Percentiles rank a stretch among this genome's conserved stretches.
Evolutionary conservation across 345 rosid genomes (phyloP).

Genomic region (Melaleuca quinquenervia): DNA sequence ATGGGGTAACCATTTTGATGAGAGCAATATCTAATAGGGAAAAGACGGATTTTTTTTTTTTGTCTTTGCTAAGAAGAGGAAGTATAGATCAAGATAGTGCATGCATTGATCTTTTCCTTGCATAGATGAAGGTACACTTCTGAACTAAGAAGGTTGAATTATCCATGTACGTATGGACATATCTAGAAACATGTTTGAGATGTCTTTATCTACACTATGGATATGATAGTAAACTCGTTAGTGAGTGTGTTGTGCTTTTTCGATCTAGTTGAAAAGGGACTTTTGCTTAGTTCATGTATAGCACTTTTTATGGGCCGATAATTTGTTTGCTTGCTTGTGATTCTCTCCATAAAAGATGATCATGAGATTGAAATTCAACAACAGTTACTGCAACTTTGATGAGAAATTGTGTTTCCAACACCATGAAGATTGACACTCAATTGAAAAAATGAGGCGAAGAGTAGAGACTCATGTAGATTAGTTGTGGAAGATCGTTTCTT

Average conservation of each 20-base stretch:
- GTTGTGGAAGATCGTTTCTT: constrained; percentile 21
- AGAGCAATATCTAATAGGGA: background rate
- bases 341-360: background rate
- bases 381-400: background rate
- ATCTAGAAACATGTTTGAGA: background rate
- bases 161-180: background rate
- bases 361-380: background rate
- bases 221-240: background rate
- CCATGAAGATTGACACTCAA: background rate
- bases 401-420: background rate
- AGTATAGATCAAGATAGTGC: background rate
- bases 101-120: background rate
- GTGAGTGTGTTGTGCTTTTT: background rate
- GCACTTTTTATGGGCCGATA: background rate
- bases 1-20: background rate
- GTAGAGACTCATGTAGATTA: constrained; percentile 19
- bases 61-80: background rate
- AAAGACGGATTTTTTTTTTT: background rate
- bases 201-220: background rate
- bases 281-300: background rate
- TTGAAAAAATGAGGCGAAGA: constrained; percentile 27
- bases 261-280: background rate
- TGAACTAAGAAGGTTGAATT: background rate
- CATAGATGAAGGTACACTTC: background rate
- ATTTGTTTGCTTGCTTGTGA: background rate